Conservation (phyloP, 2,329 filamentous ascomycete species). For the Aspergillus neotritici region DNA sequence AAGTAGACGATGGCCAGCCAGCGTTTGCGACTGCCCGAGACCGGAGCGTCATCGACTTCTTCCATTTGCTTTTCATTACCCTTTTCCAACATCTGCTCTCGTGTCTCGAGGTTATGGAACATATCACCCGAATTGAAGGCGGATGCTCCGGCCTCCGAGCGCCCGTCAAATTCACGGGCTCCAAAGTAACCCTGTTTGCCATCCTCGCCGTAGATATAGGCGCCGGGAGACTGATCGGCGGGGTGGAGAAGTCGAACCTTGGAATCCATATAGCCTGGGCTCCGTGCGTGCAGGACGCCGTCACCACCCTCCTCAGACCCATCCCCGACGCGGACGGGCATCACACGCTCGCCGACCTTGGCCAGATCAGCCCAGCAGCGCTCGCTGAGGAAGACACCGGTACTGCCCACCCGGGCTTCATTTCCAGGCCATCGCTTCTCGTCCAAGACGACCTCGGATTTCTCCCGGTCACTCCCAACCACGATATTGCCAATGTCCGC, state of each 20-base stretch:
- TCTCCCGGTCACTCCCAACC: constrained; percentile 87
- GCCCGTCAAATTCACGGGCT: constrained; percentile 69
- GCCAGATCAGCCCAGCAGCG: constrained; percentile 90
- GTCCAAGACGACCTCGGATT: constrained; percentile 83
- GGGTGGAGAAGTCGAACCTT: constrained; percentile 52
- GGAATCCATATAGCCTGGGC: constrained; percentile 42
- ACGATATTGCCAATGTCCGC: constrained; percentile 78
- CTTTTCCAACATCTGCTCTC: constrained; percentile 91
- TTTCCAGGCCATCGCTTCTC: constrained; percentile 89
- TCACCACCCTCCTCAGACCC: constrained; percentile 55
- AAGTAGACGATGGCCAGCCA: constrained; percentile 82
- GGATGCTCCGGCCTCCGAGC: constrained; percentile 88
- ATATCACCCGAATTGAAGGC: constrained; percentile 89
- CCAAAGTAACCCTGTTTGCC: constrained; percentile 77
- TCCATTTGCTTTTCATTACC: constrained; percentile 84
- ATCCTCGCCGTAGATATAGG: constrained; percentile 64
- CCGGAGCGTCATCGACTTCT: constrained; percentile 78
- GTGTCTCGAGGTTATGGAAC: constrained; percentile 94
- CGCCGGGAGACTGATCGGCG: constrained; percentile 48
- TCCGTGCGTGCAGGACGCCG: constrained; percentile 50
- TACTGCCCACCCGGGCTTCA: constrained; percentile 83
- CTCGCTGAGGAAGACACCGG: constrained; percentile 92
- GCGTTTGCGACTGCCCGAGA: constrained; percentile 75
- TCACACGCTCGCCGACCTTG: constrained; percentile 60
- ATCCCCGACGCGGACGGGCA: constrained; percentile 55